Conservation (phyloP, 164 flowering plant species). For the Umbellularia californica region DNA sequence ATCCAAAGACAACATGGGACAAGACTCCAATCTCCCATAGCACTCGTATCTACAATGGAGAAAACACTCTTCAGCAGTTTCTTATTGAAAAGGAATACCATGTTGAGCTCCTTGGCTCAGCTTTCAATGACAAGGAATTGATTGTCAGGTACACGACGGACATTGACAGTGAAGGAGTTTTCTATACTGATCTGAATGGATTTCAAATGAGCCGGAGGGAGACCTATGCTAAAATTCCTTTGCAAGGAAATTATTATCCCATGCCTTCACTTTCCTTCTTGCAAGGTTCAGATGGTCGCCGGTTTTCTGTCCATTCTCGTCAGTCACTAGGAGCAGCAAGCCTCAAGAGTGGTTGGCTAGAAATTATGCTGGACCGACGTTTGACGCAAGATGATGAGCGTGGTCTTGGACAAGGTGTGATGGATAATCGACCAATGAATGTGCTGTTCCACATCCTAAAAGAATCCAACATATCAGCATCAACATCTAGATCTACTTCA, state of each 20-base stretch:
- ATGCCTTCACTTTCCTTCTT: slow-evolving; percentile 98
- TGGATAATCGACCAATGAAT: slow-evolving; percentile 92
- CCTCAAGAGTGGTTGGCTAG: slow-evolving; percentile 85
- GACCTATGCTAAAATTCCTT: slow-evolving; percentile 84
- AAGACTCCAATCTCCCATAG: slow-evolving; percentile 75
- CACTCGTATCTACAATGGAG: slow-evolving; percentile 71
- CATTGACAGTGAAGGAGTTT: slow-evolving; percentile 60
- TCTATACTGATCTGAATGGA: slow-evolving; percentile 89
- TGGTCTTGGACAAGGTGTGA: slow-evolving; percentile 98
- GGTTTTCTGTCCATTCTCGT: slow-evolving; percentile 85
- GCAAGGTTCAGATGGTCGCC: slow-evolving; percentile 67
- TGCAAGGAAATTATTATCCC: slow-evolving; percentile 97
- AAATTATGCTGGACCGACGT: slow-evolving; percentile 95
- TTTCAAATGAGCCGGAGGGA: slow-evolving; percentile 96
- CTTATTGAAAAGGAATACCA: slow-evolving; percentile 92
- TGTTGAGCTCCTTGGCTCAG: slow-evolving; percentile 74
- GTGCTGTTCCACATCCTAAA: slow-evolving; percentile 66
- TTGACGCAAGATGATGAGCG: slow-evolving; percentile 83
- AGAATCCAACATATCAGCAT: slow-evolving; percentile 64
- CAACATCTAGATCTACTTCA: slow-evolving; percentile 34
- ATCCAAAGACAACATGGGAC: slow-evolving; percentile 66
- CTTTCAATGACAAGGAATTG: slow-evolving; percentile 73
- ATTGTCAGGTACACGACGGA: slow-evolving; percentile 81
- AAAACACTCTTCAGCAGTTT: slow-evolving; percentile 52
- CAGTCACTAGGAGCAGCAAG: slow-evolving; percentile 92